These are phyloP conservation scores for Agrostemma githago DNA, from an alignment of 148 eudicot genomes.

Conservation along the genomic window DNA sequence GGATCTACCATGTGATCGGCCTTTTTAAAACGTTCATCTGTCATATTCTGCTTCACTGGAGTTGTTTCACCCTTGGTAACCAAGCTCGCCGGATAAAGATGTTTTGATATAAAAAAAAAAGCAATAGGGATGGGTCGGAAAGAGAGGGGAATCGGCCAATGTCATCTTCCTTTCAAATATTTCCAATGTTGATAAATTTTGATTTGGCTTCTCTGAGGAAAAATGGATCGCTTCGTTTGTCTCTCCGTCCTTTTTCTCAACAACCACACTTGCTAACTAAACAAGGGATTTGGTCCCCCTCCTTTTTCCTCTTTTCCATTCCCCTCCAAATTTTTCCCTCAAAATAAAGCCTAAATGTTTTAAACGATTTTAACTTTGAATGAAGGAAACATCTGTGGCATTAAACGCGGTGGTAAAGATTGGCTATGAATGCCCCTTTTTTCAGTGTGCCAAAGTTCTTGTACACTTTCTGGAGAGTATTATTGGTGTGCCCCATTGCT, in stretches of 20 bases:
- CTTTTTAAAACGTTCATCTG: neutral
- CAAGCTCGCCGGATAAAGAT: too few species aligned
- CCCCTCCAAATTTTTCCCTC: neutral
- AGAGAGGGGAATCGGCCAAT: too few species aligned
- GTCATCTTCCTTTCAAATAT: neutral
- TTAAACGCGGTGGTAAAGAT: neutral
- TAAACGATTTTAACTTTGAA: neutral
- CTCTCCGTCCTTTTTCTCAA: too few species aligned
- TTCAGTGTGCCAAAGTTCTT: neutral
- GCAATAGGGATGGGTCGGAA: too few species aligned
- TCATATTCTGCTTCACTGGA: too few species aligned
- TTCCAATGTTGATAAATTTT: neutral
- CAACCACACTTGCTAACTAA: neutral
- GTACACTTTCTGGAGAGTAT: neutral
- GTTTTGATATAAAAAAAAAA: too few species aligned
- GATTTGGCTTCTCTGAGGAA: neutral
- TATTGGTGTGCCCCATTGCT: neutral
- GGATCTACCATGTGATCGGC: neutral
- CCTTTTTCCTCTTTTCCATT: neutral
- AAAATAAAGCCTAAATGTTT: neutral
- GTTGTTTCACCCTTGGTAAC: too few species aligned
- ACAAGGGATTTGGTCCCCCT: neutral
- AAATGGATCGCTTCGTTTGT: neutral
- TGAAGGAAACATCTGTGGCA: neutral
- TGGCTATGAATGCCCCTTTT: neutral